Conservation (phyloP, 2,329 filamentous ascomycete species). For the Paraphoma sp. region DNA sequence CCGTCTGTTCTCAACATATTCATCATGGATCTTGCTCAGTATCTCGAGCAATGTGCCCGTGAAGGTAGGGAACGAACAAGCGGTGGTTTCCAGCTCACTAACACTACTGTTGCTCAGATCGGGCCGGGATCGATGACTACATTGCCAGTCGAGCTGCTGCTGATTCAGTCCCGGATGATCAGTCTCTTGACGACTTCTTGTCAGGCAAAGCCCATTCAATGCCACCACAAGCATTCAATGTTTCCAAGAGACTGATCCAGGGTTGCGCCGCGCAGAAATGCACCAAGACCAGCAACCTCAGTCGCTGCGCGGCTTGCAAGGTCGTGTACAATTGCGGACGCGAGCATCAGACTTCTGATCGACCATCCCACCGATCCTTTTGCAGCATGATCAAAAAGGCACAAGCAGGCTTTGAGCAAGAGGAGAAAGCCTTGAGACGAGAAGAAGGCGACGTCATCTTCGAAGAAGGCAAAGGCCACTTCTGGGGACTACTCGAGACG, state of each 20-base stretch:
- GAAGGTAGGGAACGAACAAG: background rate
- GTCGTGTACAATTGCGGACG: slow-evolving; percentile 55
- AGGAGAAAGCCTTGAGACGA: background rate
- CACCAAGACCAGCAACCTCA: slow-evolving; percentile 21
- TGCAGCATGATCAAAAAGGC: slow-evolving; percentile 50
- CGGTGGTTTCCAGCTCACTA: background rate
- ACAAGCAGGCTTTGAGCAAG: slow-evolving; percentile 29
- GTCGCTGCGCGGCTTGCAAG: slow-evolving; percentile 52
- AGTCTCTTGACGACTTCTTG: background rate
- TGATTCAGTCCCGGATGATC: background rate
- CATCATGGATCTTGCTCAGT: background rate
- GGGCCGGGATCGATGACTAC: background rate
- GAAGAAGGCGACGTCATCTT: background rate
- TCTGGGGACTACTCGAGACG: background rate
- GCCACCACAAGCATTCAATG: slow-evolving; percentile 1
- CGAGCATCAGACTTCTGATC: slow-evolving; percentile 52
- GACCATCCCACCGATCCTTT: slow-evolving; percentile 47
- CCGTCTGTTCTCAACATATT: background rate
- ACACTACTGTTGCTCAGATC: background rate
- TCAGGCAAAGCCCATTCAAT: background rate
- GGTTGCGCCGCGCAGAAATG: slow-evolving; percentile 1
- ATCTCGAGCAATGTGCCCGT: background rate
- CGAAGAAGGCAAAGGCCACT: background rate
- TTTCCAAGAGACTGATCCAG: background rate
- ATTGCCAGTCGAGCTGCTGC: background rate